Conservation (phyloP, 2,329 filamentous ascomycete species). For the Colletotrichum sp. region DNA sequence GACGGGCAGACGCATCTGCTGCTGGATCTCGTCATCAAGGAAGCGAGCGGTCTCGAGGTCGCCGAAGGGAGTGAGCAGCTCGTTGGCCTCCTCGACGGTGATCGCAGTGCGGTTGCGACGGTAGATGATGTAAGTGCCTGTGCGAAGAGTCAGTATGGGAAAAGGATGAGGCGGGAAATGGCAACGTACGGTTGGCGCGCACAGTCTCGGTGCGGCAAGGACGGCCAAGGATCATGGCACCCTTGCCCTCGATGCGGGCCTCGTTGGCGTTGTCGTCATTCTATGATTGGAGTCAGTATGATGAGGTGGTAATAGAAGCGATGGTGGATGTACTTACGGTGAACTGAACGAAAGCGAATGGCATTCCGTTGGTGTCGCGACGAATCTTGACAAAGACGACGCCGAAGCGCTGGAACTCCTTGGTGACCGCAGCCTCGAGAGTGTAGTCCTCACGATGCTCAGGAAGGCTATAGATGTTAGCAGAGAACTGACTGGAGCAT, state of each 20-base stretch:
- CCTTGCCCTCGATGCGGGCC: conserved; percentile 53
- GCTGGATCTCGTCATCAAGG: conserved; percentile 37
- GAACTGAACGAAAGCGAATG: conserved; percentile 69
- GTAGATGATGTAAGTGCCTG: conserved; percentile 57
- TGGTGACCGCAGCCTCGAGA: conserved; percentile 58
- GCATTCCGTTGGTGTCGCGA: conserved; percentile 62
- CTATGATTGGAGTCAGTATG: conserved; percentile 39
- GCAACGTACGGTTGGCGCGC: conserved; percentile 59
- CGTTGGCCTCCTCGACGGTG: conserved; percentile 47
- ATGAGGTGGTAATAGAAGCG: too few species aligned
- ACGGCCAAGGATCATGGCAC: conserved; percentile 57
- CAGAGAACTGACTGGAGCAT: background rate
- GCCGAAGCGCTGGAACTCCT: conserved; percentile 59
- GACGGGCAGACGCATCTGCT: conserved; percentile 35
- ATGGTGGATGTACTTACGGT: conserved; percentile 50
- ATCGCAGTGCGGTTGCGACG: conserved; percentile 40
- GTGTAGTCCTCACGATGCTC: conserved; percentile 52
- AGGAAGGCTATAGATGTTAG: conserved; percentile 49
- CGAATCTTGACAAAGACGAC: conserved; percentile 68
- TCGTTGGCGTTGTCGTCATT: conserved; percentile 51
- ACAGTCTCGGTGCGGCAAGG: conserved; percentile 65
- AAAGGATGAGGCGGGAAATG: background rate
- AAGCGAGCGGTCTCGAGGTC: conserved; percentile 37
- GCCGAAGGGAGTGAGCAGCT: conserved; percentile 49
- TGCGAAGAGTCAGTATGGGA: conserved; percentile 24